A percentile compares a stretch with the other conserved stretches of the same genome.
Conservation (phyloP, 1,139 yeast genomes). For the Candida sanyaensis region DNA sequence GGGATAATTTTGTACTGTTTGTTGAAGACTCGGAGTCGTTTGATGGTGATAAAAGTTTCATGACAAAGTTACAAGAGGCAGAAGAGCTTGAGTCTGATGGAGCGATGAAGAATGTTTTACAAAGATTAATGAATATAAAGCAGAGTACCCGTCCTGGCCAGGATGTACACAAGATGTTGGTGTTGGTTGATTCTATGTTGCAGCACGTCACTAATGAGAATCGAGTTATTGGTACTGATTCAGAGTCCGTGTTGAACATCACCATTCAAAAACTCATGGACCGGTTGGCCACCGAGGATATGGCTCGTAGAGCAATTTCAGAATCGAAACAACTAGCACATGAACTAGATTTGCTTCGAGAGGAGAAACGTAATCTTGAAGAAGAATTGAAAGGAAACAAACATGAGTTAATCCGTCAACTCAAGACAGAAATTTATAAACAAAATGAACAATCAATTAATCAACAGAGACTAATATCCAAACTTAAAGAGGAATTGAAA, state of each 20-base stretch:
- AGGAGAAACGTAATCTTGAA: conserved; percentile 26
- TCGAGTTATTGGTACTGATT: conserved; percentile 22
- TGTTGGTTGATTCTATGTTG: conserved; percentile 32
- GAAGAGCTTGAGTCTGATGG: conserved; percentile 5
- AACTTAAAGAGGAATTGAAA: conserved; percentile 17
- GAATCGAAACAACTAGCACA: conserved; percentile 28
- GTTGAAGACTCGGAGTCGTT: conserved; percentile 1
- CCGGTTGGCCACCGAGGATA: conserved; percentile 33
- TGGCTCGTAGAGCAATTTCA: conserved; percentile 35
- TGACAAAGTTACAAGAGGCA: conserved; percentile 13
- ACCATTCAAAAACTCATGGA: conserved; percentile 39
- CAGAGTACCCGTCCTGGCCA: conserved; percentile 23
- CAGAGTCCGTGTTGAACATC: conserved; percentile 29
- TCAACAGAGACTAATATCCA: conserved; percentile 26
- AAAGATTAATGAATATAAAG: conserved; percentile 27
- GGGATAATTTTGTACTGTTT: conserved; percentile 3
- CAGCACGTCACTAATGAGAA: conserved; percentile 32
- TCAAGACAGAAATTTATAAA: conserved; percentile 16
- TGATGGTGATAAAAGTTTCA: conserved; percentile 3
- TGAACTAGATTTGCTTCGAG: conserved; percentile 23
- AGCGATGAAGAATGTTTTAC: conserved; percentile 18
- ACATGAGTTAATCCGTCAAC: conserved; percentile 14
- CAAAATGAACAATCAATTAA: conserved; percentile 14
- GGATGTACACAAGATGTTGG: conserved; percentile 25
- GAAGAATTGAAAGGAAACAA: conserved; percentile 23